Evolutionary conservation across 371 early-diverging fungal species (phyloP), one percentile per base, ranked within the genome.

Genomic region (Mucor lusitanicus): DNA sequence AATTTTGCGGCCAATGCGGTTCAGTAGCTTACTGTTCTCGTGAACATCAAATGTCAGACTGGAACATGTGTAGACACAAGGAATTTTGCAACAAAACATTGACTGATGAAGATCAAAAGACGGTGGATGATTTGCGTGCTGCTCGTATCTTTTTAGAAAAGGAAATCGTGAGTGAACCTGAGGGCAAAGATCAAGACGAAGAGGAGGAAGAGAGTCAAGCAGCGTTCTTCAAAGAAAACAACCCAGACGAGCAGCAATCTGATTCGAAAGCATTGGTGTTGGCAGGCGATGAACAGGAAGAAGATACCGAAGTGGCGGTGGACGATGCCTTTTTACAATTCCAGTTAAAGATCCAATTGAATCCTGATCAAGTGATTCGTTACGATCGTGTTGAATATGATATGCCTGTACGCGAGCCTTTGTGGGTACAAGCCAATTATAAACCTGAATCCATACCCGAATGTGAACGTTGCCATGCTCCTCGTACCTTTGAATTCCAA

Each of bases 401-500:
- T 56, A 80, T 81, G 67, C 84, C 82, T 19, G 75, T 69, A 25
- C 76, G 83, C 8, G 84, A 88, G 56, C 95, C 96, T 7, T 82
- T 98, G 55, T 94, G 89, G 85, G 97, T 93, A 7, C 90, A 92
- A 71, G 91, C 91, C 55, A 61, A 71, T 12, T 87, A 84, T 8
- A 86, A 85, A 65, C 95, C 95, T 5, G 69, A 65, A 9, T 83
- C 88, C 53, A 85, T 95, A 46, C 88, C 91, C 21, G 64, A 75
- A 0, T 98, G 99, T 79, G 87, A 86, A 8, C 77, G 81, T 44
- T 98, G 99, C 70, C 85, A 88, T 11, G 85, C 83, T 4, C 79
- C 81, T 28, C 85, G 97, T 33, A 86, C 91, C 32, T 95, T 97
- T 78, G 99, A 98, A 75, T 93, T 97, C 73, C 98, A 97, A 84